Evolutionary conservation across 345 rosid genomes (phyloP).

Genomic region (Aegle marmelos): DNA sequence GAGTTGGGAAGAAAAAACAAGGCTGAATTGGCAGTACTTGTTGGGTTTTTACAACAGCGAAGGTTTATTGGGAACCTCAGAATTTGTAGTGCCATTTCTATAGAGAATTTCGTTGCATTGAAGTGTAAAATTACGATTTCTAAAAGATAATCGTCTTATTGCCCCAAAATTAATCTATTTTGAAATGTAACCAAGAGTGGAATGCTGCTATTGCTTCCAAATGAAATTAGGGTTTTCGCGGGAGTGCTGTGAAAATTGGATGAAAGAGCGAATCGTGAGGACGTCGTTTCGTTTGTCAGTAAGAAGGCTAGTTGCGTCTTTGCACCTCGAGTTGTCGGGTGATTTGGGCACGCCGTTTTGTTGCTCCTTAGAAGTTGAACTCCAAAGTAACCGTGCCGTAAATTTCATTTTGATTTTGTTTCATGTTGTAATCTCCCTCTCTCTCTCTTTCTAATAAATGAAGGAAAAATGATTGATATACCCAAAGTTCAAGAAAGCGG

Average conservation of each 20-base stretch:
- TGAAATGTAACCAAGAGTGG: not conserved
- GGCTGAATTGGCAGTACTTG: conserved; percentile 14
- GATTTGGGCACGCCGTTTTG: not conserved
- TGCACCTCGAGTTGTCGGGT: not conserved
- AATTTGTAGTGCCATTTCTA: conserved; percentile 40
- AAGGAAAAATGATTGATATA: too few relatives aligned
- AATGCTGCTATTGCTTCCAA: too few relatives aligned
- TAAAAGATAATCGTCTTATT: not conserved
- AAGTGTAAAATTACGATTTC: not conserved
- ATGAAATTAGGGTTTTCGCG: not conserved
- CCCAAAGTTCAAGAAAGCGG: too few relatives aligned
- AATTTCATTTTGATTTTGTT: not conserved
- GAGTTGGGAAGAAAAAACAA: conserved; percentile 32
- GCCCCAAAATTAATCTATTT: not conserved
- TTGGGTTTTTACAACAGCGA: conserved; percentile 21
- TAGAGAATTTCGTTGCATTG: not conserved
- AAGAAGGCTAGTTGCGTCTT: not conserved
- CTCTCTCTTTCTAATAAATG: too few relatives aligned
- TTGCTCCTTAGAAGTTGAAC: not conserved
- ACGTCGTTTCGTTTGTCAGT: too few relatives aligned
- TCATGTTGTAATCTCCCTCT: too few relatives aligned
- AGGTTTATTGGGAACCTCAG: conserved; percentile 37
- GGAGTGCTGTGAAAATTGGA: not conserved
- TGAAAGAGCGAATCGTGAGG: not conserved
- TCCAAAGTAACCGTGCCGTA: not conserved